These are phyloP conservation scores for Cyclotella atomus DNA, from an alignment of 108 stramenopile genomes.

Conservation along the genomic window DNA sequence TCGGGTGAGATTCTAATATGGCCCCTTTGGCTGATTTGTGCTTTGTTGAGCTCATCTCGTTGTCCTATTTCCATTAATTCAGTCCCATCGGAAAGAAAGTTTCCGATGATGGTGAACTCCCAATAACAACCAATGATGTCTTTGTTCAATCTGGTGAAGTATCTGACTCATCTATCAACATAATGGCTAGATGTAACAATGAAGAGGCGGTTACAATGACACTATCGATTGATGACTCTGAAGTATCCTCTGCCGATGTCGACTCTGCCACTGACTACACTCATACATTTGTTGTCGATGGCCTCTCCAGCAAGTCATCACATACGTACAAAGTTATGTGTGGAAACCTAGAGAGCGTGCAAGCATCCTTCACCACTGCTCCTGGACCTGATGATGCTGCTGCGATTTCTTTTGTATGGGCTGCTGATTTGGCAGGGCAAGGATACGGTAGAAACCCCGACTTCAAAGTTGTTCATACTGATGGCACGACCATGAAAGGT, in stretches of 20 bases:
- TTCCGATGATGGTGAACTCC: conserved; percentile 32
- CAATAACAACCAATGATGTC: conserved; percentile 47
- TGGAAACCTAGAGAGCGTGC: conserved; percentile 29
- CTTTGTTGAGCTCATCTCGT: no score
- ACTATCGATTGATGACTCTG: conserved; percentile 25
- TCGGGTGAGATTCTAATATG: no score
- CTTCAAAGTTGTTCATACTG: conserved; percentile 24
- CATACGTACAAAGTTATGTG: conserved; percentile 42
- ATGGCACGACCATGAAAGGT: conserved; percentile 35
- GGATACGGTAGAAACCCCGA: conserved; percentile 59
- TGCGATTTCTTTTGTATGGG: conserved; percentile 51
- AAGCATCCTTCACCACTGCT: conserved; percentile 43
- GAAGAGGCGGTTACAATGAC: conserved; percentile 32
- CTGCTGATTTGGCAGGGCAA: conserved; percentile 43
- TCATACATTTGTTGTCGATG: conserved; percentile 39
- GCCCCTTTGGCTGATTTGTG: no score
- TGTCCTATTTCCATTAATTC: no score
- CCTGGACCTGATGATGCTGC: conserved; percentile 17
- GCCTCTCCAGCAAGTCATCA: conserved; percentile 9
- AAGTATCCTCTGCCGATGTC: background rate
- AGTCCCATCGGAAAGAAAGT: no score
- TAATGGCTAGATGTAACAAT: conserved; percentile 51
- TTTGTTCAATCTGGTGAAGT: conserved; percentile 46
- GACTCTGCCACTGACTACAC: conserved; percentile 36
- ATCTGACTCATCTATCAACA: conserved; percentile 22